These are phyloP conservation scores for Leccinum subspadiceum DNA, from an alignment of 1,284 basidiomycete genomes.

Conservation along the genomic window DNA sequence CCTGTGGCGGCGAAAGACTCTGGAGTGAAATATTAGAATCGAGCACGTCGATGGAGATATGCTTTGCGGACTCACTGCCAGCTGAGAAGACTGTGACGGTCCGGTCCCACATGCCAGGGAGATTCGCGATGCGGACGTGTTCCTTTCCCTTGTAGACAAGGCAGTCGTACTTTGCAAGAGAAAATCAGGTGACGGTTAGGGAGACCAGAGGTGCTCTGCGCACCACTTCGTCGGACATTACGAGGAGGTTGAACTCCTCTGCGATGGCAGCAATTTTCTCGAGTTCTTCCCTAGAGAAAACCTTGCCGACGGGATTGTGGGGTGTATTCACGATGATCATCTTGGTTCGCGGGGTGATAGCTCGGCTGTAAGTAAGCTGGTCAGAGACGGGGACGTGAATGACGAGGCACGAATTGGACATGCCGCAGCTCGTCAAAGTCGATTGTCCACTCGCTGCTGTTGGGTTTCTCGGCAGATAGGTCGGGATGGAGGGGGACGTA, in stretches of 20 bases:
- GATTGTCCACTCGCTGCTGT: slow-evolving; percentile 83
- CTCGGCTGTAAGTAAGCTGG: slow-evolving; percentile 45
- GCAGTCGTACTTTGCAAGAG: slow-evolving; percentile 76
- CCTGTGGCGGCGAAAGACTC: slow-evolving; percentile 98
- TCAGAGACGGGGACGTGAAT: slow-evolving; percentile 1
- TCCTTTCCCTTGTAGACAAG: slow-evolving; percentile 87
- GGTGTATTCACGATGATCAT: slow-evolving; percentile 95
- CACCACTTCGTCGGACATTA: slow-evolving; percentile 96
- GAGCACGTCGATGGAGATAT: neutral
- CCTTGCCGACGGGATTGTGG: slow-evolving; percentile 95
- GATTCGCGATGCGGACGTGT: slow-evolving; percentile 87
- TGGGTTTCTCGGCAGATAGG: slow-evolving; percentile 48
- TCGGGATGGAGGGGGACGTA: slow-evolving; percentile 95
- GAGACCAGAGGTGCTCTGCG: slow-evolving; percentile 36
- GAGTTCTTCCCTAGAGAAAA: slow-evolving; percentile 84
- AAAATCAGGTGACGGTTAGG: slow-evolving; percentile 2
- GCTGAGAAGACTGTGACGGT: slow-evolving; percentile 83
- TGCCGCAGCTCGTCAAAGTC: slow-evolving; percentile 84
- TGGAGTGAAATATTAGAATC: slow-evolving; percentile 30
- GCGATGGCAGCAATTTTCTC: slow-evolving; percentile 83
- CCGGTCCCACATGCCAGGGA: slow-evolving; percentile 98
- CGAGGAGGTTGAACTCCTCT: slow-evolving; percentile 89
- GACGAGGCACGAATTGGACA: slow-evolving; percentile 15
- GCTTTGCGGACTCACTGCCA: slow-evolving; percentile 55
- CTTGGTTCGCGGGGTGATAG: slow-evolving; percentile 85